Base-by-base conservation (phyloP, 75 land plant species). In the Selaginella tamariscina region DNA sequence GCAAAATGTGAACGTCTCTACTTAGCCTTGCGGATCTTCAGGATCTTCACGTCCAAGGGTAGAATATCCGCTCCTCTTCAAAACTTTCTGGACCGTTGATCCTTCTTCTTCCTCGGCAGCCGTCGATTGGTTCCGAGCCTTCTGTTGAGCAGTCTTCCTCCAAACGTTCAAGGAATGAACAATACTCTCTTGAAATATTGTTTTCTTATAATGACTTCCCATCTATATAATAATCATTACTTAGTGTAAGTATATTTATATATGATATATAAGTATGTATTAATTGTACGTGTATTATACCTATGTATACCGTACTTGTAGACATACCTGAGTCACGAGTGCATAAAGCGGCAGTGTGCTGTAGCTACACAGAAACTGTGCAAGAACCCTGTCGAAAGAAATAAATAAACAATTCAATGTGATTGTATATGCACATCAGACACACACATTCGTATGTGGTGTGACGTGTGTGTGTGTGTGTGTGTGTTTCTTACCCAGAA, bases 311-410 rank as follows among this genome's bases (percentile, higher is more conserved):
- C n/a, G n/a, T n/a, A n/a, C n/a, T n/a, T n/a, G 27, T 2, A n/a
- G 33, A 29, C 21, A 33, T 78, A 88, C 91, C 91, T 88, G 91
- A 64, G 91, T 82, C 56, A 88, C 91, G 32, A 88, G 82, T 24
- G 88, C 91, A 77, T 88, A 88, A 8, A 88, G 80, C 9, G 91
- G 91, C 72, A 88, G 68, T 9, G 91, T 88, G 74, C 84, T 84
- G 69, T 88, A 88, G 83, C 91, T 85, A 74, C 91, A 88, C 13
- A 88, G 65, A 27, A 85, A 80, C 72, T 88, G 91, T n/a, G 82
- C 88, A 23, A 70, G 68, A 67, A 83, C 78, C 73, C 89, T 86
- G 83, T 15, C 49, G 15, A 5, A 39, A 15, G 11, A 39, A 39
- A 39, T 39, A n/a, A n/a, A n/a, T n/a, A n/a, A n/a, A n/a, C n/a